phyloP scores from a whole-genome alignment of 192 early-diverging fungal genomes.

The Funneliformis mosseae region DNA sequence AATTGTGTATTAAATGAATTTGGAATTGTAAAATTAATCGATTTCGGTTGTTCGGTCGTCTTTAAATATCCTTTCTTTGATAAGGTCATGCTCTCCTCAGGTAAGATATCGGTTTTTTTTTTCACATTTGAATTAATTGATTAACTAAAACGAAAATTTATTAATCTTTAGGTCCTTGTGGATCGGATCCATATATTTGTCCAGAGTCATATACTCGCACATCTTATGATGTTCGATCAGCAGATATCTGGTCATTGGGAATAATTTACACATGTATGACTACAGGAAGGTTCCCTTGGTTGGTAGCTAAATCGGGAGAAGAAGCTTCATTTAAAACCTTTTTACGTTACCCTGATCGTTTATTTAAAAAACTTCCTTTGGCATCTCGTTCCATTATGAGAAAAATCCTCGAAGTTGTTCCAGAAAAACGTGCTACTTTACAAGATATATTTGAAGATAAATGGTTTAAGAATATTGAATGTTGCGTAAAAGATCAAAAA shows the following conservation, averaged over 20 bases:
- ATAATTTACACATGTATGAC: slow-evolving; percentile 85
- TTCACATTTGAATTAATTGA: slow-evolving; percentile 3
- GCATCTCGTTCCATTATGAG: slow-evolving; percentile 62
- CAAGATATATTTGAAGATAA: slow-evolving; percentile 66
- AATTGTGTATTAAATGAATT: slow-evolving; percentile 79
- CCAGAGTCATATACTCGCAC: slow-evolving; percentile 76
- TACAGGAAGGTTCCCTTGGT: slow-evolving; percentile 71
- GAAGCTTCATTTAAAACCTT: slow-evolving; percentile 65
- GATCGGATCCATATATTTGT: slow-evolving; percentile 95
- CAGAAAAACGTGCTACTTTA: slow-evolving; percentile 60
- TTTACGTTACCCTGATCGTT: slow-evolving; percentile 48
- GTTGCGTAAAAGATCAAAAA: slow-evolving; percentile 41
- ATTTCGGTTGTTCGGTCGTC: slow-evolving; percentile 92
- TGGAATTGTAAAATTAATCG: slow-evolving; percentile 89
- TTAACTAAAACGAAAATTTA: slow-evolving; percentile 38
- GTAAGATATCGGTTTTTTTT: slow-evolving; percentile 52
- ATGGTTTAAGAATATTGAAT: slow-evolving; percentile 74
- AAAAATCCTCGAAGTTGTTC: slow-evolving; percentile 66
- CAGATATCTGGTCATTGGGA: slow-evolving; percentile 90
- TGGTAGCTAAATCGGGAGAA: slow-evolving; percentile 51
- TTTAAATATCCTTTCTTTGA: slow-evolving; percentile 82
- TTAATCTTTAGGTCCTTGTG: slow-evolving; percentile 70
- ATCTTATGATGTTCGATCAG: slow-evolving; percentile 78
- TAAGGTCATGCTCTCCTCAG: slow-evolving; percentile 46
- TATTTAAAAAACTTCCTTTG: slow-evolving; percentile 61